A percentile compares a stretch with the other conserved stretches of the same genome.
phyloP scores from a whole-genome alignment of 108 stramenopile genomes.

The Stephanodiscus triporus region DNA sequence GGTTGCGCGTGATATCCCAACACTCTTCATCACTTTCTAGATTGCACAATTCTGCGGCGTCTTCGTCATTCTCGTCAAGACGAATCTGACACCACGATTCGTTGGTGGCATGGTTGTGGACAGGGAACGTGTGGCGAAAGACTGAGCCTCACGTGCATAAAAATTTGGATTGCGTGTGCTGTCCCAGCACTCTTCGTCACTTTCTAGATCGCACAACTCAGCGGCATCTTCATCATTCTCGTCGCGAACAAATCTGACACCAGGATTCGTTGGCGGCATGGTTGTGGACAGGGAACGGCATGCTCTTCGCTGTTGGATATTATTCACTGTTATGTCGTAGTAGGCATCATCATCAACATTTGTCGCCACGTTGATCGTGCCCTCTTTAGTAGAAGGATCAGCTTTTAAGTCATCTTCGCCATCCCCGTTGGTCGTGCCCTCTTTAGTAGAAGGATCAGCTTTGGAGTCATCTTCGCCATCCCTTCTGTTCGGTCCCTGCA shows the following conservation, averaged over 20 bases:
- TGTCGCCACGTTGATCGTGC: neutral
- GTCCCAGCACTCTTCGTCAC: slow-evolving; percentile 13
- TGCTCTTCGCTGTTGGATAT: neutral
- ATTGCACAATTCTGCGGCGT: neutral
- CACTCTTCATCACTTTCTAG: slow-evolving; percentile 4
- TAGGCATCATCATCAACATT: neutral
- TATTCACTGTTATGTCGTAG: neutral
- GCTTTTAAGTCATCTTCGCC: neutral
- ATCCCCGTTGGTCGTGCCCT: neutral
- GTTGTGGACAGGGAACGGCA: slow-evolving; percentile 4
- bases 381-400: neutral
- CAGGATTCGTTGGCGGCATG: neutral
- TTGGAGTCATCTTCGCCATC: neutral
- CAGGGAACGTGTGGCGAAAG: slow-evolving; percentile 1
- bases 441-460: neutral
- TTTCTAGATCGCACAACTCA: neutral
- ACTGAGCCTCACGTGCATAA: neutral
- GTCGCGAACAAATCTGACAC: neutral
- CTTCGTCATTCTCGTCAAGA: neutral
- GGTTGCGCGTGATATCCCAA: slow-evolving; percentile 16
- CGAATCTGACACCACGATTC: neutral
- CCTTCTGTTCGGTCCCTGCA: neutral
- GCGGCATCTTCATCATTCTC: neutral
- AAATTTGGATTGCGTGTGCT: slow-evolving; percentile 15
- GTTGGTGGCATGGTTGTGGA: neutral